Evolutionary conservation across 2,329 filamentous ascomycete genomes (phyloP), one percentile per base, ranked within the genome.

Genomic region (Beauveria australis): DNA sequence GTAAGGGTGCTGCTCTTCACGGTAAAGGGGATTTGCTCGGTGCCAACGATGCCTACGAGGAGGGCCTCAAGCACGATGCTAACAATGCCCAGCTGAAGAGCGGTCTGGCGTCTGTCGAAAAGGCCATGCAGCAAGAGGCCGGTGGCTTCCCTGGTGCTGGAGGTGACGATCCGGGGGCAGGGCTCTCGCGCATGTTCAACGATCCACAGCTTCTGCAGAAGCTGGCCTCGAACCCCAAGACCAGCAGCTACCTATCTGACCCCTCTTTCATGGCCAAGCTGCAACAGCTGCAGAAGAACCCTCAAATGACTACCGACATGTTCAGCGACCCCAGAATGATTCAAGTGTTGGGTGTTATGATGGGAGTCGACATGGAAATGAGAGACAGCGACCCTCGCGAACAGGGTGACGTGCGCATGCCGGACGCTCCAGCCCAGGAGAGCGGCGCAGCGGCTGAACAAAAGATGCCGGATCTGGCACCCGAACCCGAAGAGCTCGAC

Each of bases 201-300:
- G 95, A 99, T 73, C 94, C 94, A 19, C 85, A 92, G 70, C 79
- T 99, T 66, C 81, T 95, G 64, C 83, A 91, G 73, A 99, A 99
- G 80, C 87, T 99, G 62, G 92, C 92, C 64, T 83, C 78, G 68
- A 97, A 97, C 79, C 94, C 95, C 64, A 97, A 97, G 85, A 99
- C 95, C 12, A 87, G 88, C 65, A 74, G 80, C 14, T 85, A 89
- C 68, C 86, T 99, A 37, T 88, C 85, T 62, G 94, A 99, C 70
- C 82, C 88, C 10, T 79, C 85, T 30, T 99, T 99, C 78, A 96
- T 99, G 88, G 78, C 81, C 65, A 97, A 96, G 78, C 81, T 99
- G 61, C 87, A 94, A 74, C 81, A 85, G 55, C 79, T 97, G 64
- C 86, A 89, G 76, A 79, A 86, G 66, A 94, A 97, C 77, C 92